These are phyloP conservation scores for Ogataea methanolica DNA, from an alignment of 805 yeast species.

Conservation along the genomic window DNA sequence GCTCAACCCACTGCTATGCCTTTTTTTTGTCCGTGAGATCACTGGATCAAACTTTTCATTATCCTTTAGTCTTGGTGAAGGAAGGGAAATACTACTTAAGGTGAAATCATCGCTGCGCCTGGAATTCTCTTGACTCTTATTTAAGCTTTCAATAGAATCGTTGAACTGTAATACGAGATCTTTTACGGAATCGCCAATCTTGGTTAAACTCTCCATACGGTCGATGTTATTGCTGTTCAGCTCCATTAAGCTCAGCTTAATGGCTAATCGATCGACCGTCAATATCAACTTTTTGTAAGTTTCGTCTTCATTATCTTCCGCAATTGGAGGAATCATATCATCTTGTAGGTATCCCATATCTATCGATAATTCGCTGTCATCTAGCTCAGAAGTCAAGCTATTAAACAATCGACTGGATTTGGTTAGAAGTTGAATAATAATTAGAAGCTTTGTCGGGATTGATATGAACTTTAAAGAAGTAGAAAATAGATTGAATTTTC, in stretches of 20 bases:
- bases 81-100: not conserved
- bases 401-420: constrained; percentile 8
- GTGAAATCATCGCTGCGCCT: not conserved
- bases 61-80: constrained; percentile 6
- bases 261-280: constrained; percentile 15
- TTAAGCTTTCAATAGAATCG: constrained; percentile 3
- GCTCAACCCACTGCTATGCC: constrained; percentile 28
- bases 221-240: constrained; percentile 8
- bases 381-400: constrained; percentile 13
- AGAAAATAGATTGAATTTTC: constrained; percentile 15
- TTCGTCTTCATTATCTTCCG: constrained; percentile 21
- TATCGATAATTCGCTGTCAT: constrained; percentile 1
- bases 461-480: not conserved
- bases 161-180: constrained; percentile 14
- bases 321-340: constrained; percentile 9
- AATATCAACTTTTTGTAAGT: constrained; percentile 9
- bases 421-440: constrained; percentile 11
- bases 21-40: constrained; percentile 6
- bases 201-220: constrained; percentile 8
- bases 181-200: constrained; percentile 9
- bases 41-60: constrained; percentile 6
- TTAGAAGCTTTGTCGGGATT: constrained; percentile 10
- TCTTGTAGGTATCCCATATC: constrained; percentile 3
- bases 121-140: not conserved
- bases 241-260: constrained; percentile 19